Evolutionary conservation across 257 asterid genomes (phyloP).

Genomic region (Solanum etuberosum): DNA sequence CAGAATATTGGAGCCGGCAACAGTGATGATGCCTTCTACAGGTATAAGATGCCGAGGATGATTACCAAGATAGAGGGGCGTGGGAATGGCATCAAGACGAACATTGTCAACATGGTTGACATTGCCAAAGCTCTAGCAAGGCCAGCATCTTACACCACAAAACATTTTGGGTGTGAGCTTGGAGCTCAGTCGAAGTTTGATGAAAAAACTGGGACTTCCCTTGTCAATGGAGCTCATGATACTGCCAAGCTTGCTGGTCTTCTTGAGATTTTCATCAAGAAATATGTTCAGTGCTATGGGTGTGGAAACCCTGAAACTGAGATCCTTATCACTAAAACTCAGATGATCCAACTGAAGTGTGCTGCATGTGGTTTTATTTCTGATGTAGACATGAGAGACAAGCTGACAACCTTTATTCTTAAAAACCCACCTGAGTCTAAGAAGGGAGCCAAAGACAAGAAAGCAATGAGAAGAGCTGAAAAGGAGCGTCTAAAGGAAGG

Average conservation of each 20-base stretch:
- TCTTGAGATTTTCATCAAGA: conserved; percentile 30
- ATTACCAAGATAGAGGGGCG: conserved; percentile 35
- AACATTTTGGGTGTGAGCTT: conserved; percentile 31
- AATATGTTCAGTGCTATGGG: conserved; percentile 38
- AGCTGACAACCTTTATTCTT: conserved; percentile 25
- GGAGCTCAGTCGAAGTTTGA: conserved; percentile 43
- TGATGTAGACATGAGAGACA: conserved; percentile 39
- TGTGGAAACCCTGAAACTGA: conserved; percentile 36
- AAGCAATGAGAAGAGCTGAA: conserved; percentile 31
- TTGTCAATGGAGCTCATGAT: conserved; percentile 34
- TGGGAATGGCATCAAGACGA: conserved; percentile 38
- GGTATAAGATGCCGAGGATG: conserved; percentile 43
- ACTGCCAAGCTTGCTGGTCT: conserved; percentile 33
- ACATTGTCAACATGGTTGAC: conserved; percentile 32
- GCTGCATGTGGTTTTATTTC: conserved; percentile 38
- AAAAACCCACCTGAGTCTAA: conserved; percentile 33
- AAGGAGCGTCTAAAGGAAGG: conserved; percentile 33
- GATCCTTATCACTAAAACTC: conserved; percentile 23
- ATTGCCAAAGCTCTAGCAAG: conserved; percentile 33
- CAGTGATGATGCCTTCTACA: conserved; percentile 39
- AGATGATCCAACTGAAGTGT: conserved; percentile 34
- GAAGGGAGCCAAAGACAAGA: conserved; percentile 34
- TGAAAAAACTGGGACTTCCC: conserved; percentile 34
- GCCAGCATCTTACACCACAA: conserved; percentile 33
- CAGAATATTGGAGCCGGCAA: conserved; percentile 36